Evolutionary conservation across 495 filamentous ascomycete species (phyloP).

Genomic region (Darksidea phi): DNA sequence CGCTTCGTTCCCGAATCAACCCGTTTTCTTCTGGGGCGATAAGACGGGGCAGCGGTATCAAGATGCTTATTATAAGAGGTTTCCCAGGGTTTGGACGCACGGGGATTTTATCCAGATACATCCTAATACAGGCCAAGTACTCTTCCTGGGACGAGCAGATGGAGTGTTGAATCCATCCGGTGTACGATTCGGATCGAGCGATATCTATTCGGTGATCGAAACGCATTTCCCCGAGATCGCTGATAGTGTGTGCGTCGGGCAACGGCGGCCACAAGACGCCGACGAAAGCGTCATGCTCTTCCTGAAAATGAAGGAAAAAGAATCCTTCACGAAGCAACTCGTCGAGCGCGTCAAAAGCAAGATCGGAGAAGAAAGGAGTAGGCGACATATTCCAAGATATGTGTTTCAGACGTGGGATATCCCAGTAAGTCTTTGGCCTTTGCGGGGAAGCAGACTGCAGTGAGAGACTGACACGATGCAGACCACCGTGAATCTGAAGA

Average conservation of each 20-base stretch:
- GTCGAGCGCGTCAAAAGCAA: constrained; percentile 60
- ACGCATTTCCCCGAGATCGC: constrained; percentile 59
- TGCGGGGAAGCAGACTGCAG: background rate
- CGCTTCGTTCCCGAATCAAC: constrained; percentile 69
- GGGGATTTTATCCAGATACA: constrained; percentile 75
- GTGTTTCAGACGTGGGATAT: constrained; percentile 79
- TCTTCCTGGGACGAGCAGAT: constrained; percentile 79
- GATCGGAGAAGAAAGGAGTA: constrained; percentile 63
- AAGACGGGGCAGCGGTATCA: constrained; percentile 58
- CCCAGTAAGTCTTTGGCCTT: constrained; percentile 56
- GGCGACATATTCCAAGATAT: constrained; percentile 73
- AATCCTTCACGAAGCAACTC: constrained; percentile 54
- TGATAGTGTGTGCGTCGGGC: constrained; percentile 74
- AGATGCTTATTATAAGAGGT: constrained; percentile 69
- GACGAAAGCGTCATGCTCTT: constrained; percentile 79
- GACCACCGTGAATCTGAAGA: constrained; percentile 82
- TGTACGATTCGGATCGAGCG: constrained; percentile 81
- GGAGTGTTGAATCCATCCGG: constrained; percentile 87
- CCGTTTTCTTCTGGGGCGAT: constrained; percentile 69
- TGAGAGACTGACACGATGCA: constrained; percentile 34
- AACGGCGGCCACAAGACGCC: constrained; percentile 62
- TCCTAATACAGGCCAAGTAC: constrained; percentile 61
- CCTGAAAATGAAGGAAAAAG: constrained; percentile 65
- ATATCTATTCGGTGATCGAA: constrained; percentile 76
- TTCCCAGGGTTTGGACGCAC: constrained; percentile 74